Percentiles rank a stretch among this genome's conserved stretches.
Conservation (phyloP, 1,284 basidiomycete species). For the Boletus smithii region DNA sequence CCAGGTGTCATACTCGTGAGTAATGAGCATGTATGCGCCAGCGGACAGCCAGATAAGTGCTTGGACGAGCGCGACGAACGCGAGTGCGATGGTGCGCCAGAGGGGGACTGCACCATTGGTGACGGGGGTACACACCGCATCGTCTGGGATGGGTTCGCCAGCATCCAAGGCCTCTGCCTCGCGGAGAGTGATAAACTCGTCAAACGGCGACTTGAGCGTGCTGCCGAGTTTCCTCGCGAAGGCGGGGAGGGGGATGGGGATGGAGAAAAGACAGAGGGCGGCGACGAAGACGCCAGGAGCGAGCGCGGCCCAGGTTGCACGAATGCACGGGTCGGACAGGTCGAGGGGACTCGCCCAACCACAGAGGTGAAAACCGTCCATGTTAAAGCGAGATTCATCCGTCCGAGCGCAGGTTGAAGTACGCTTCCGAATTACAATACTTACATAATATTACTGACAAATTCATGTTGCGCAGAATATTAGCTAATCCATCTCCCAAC, state of each 20-base stretch:
- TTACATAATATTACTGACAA: no score
- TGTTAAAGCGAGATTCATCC: not conserved
- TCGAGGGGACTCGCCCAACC: slow-evolving; percentile 38
- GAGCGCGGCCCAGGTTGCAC: slow-evolving; percentile 55
- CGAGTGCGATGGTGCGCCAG: slow-evolving; percentile 56
- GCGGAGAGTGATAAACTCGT: slow-evolving; percentile 41
- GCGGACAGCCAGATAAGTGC: slow-evolving; percentile 43
- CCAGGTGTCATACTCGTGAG: slow-evolving; percentile 25
- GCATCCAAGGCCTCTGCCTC: slow-evolving; percentile 45
- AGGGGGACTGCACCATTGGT: slow-evolving; percentile 36
- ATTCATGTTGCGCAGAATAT: no score
- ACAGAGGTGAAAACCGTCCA: slow-evolving; percentile 27
- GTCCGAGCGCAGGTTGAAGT: no score
- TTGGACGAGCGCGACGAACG: slow-evolving; percentile 43
- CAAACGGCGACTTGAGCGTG: slow-evolving; percentile 30
- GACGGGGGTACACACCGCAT: not conserved
- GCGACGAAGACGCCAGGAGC: slow-evolving; percentile 48
- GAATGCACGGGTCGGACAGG: slow-evolving; percentile 50
- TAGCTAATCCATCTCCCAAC: slow-evolving; percentile 4
- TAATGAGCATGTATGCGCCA: slow-evolving; percentile 37
- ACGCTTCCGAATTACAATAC: no score
- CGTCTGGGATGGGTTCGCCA: not conserved
- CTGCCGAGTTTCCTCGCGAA: slow-evolving; percentile 14
- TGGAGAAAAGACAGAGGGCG: slow-evolving; percentile 40
- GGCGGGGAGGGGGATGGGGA: slow-evolving; percentile 35